Conservation (phyloP, 208 protist species). For the Acanthamoeba sp. region DNA sequence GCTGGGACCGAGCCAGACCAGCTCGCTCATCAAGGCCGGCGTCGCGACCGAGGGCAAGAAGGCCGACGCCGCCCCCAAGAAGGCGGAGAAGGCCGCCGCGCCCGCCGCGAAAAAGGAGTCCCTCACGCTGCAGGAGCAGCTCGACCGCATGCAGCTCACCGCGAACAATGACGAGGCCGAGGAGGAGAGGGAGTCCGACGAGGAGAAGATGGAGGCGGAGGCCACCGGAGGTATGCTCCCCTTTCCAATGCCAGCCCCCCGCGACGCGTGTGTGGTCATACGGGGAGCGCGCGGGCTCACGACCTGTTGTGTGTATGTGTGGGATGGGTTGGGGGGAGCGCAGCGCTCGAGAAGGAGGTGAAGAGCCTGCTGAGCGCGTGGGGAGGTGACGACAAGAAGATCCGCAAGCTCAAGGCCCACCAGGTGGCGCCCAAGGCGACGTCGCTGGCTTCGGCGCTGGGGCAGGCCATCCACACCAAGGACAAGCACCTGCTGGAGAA, state of each 20-base stretch:
- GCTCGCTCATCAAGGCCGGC: background rate
- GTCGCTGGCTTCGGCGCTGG: slow-evolving; percentile 24
- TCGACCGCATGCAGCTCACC: background rate
- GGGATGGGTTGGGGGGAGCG: background rate
- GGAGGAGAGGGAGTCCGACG: background rate
- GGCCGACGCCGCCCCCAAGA: background rate
- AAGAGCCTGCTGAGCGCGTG: background rate
- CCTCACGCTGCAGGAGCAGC: background rate
- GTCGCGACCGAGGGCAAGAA: background rate
- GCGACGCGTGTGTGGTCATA: background rate
- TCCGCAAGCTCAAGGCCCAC: background rate
- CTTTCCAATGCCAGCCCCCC: background rate
- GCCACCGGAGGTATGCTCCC: background rate
- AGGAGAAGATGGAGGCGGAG: background rate
- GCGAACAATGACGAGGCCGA: background rate
- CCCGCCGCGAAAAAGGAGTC: background rate
- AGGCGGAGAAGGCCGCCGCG: background rate
- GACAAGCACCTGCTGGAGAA: slow-evolving; percentile 38
- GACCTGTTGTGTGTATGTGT: background rate
- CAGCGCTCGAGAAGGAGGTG: background rate
- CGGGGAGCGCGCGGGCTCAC: background rate
- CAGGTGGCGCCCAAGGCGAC: slow-evolving; percentile 48
- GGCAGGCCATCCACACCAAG: slow-evolving; percentile 52
- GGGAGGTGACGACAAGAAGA: slow-evolving; percentile 33
- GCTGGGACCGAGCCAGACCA: background rate